Base-by-base conservation (phyloP, 495 filamentous ascomycete species). In the Xylaria grammica region DNA sequence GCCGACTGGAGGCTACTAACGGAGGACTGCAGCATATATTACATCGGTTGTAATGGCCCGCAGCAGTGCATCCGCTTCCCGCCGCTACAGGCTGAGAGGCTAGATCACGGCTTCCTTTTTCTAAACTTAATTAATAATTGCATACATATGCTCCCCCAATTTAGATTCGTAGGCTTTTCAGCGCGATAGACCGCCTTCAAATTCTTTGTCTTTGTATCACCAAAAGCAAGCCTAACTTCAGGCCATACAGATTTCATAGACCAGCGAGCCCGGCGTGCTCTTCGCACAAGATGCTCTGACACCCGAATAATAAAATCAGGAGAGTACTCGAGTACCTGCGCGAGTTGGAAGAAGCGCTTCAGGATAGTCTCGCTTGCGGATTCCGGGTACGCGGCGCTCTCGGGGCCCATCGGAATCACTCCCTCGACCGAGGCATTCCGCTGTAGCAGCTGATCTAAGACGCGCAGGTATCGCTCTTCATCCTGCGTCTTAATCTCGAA, bases 271-370 rank as follows among this genome's bases (percentile, higher is more conserved):
- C 54, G 20, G 24, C 38, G 24, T 19, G 54, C 54, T 29, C 27
- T 44, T 2, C 54, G 54, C 36, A 58, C 38, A 6, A 58, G 38
- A 32, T 15, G 30, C 54, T 44, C 54, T 4, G 38, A 58, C 6
- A 58, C 54, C 19, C 54, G 54, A 5, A 58, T 5, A 4, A 58
- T 8, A 15, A 58, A 58, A 22, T 58, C 54, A 44, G 36, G 54
- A 13, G 54, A 58, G 26, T 44, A 58, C 22, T 58, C 40, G 17
- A 58, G 54, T 27, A n/a, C 54, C 17, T 22, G 54, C 10, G 38
- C 36, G 4, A 58, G 26, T 15, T 58, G 54, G n/a, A 58, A 58
- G 38, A 58, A 58, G 27, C 54, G 54, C 40, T n/a, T 20, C 20
- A 44, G 38, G 15, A 58, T 58, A 13, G 26, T 58, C 26, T 58